phyloP scores from a whole-genome alignment of 1,284 basidiomycete species.

The Cryptococcus amylolentus region DNA sequence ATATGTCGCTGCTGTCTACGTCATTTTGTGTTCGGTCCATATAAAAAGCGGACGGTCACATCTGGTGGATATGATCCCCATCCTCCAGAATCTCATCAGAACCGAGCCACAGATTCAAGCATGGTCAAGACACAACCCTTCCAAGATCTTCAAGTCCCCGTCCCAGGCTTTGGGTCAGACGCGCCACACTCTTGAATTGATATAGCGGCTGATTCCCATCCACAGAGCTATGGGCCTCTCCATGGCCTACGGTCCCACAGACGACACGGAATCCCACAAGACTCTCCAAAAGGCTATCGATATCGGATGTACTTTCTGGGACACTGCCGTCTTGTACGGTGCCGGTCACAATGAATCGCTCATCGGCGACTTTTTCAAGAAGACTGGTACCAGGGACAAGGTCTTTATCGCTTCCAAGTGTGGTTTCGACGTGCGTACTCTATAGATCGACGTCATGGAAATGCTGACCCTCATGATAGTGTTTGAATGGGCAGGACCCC shows the following conservation, averaged over 20 bases:
- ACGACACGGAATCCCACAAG: conserved; percentile 23
- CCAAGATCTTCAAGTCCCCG: conserved; percentile 28
- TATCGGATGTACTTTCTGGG: conserved; percentile 45
- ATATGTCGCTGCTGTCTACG: too few species aligned
- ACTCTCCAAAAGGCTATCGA: conserved; percentile 34
- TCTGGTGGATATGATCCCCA: background rate
- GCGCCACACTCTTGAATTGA: background rate
- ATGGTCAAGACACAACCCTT: conserved; percentile 10
- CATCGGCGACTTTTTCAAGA: conserved; percentile 43
- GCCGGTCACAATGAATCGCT: conserved; percentile 47
- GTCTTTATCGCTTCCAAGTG: conserved; percentile 51
- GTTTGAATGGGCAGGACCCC: conserved; percentile 11
- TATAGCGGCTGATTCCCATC: background rate
- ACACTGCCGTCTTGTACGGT: conserved; percentile 39
- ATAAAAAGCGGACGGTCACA: too few species aligned
- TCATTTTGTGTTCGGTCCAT: too few species aligned
- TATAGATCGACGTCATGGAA: background rate
- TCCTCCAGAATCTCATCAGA: conserved; percentile 3
- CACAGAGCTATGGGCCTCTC: conserved; percentile 2
- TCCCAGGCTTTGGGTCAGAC: conserved; percentile 35
- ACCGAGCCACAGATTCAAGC: background rate
- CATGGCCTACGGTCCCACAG: conserved; percentile 21
- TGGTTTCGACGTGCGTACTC: conserved; percentile 27
- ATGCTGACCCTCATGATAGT: background rate
- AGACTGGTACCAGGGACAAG: conserved; percentile 36